phyloP scores from a whole-genome alignment of 139 green algal genomes.

The Microglena sp. region DNA sequence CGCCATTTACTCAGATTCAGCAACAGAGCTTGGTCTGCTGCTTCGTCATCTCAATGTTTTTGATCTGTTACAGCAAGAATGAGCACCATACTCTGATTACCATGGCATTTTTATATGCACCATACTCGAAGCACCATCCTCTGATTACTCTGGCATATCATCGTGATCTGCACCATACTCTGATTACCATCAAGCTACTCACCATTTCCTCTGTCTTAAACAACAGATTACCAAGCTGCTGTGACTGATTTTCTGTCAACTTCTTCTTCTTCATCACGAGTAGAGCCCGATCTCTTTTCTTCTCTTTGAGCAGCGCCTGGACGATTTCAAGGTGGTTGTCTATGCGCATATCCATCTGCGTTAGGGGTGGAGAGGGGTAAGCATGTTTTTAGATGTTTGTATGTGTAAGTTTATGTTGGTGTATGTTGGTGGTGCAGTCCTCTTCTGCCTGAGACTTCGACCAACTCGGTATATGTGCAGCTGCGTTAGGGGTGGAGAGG shows the following conservation, averaged over 20 bases:
- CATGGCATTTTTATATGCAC: no score
- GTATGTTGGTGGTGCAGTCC: no score
- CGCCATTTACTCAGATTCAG: constrained; percentile 2
- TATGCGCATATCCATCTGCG: constrained; percentile 36
- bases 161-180: no score
- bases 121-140: no score
- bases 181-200: no score
- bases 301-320: constrained; percentile 24
- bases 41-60: constrained; percentile 56
- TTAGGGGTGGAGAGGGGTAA: not conserved
- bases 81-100: no score
- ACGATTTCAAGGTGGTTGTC: constrained; percentile 34
- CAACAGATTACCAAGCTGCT: constrained; percentile 5
- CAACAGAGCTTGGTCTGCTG: constrained; percentile 14
- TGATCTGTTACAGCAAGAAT: constrained; percentile 42
- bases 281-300: constrained; percentile 45
- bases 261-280: constrained; percentile 63
- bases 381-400: not conserved
- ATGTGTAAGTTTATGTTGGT: no score
- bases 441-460: no score
- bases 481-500: constrained; percentile 8
- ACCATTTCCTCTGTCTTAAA: no score
- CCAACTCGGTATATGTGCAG: no score
- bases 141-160: no score
- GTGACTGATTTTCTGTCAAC: constrained; percentile 47